Evolutionary conservation across 2,329 filamentous ascomycete genomes (phyloP).

Genomic region (Aspergillus brunneoviolaceus): DNA sequence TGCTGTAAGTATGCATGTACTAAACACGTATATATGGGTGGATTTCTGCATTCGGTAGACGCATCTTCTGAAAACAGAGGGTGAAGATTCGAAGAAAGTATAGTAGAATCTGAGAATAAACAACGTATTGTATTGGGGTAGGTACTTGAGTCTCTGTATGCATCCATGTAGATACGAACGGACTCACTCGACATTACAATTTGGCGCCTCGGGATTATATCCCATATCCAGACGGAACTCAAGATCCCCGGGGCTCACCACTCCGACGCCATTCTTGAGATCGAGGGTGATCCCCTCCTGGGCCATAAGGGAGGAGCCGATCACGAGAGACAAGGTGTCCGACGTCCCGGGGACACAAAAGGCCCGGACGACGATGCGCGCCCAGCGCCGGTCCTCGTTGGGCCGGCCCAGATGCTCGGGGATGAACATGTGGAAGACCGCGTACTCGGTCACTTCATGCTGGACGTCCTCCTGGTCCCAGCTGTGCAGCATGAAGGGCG

Average conservation of each 20-base stretch:
- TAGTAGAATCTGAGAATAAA: no score
- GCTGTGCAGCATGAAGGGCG: neutral
- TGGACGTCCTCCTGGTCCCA: neutral
- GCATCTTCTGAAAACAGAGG: no score
- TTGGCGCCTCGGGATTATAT: neutral
- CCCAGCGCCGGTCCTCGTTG: neutral
- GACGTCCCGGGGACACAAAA: neutral
- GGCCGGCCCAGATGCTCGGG: neutral
- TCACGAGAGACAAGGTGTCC: neutral
- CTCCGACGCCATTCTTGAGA: neutral
- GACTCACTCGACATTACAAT: no score
- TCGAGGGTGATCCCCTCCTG: neutral
- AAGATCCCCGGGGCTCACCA: neutral
- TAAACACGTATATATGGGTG: neutral
- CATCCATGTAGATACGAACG: no score
- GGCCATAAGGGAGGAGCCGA: neutral
- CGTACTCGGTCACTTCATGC: neutral
- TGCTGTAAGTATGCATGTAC: neutral
- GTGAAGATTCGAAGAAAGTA: no score
- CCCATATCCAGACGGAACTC: neutral
- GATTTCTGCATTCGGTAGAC: neutral
- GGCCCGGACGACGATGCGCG: neutral
- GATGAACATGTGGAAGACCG: neutral
- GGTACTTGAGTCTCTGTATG: no score
- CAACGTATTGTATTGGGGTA: no score